phyloP scores from a whole-genome alignment of 257 asterid genomes.

The Nicotiana paniculata region DNA sequence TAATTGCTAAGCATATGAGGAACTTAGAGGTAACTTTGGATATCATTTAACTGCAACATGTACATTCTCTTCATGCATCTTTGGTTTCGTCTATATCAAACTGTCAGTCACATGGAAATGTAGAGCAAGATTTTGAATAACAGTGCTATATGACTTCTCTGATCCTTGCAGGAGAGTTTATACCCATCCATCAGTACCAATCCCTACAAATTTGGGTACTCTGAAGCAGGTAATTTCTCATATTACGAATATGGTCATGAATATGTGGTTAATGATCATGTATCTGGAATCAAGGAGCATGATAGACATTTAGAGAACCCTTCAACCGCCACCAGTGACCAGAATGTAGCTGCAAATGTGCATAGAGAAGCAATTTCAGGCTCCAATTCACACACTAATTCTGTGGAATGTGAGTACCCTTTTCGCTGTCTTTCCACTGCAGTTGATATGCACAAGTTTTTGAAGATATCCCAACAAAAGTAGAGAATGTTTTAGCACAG shows the following conservation, averaged over 20 bases:
- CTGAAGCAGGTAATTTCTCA: conserved; percentile 59
- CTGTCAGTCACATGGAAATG: background rate
- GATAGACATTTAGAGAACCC: conserved; percentile 39
- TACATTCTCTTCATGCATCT: conserved; percentile 2
- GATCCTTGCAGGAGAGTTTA: conserved; percentile 54
- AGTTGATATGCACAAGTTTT: background rate
- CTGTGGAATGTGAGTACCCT: conserved; percentile 59
- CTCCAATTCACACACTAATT: conserved; percentile 37
- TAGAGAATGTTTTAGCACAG: too few species aligned
- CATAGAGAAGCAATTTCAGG: conserved; percentile 36
- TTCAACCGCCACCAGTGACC: conserved; percentile 30
- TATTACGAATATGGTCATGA: conserved; percentile 58
- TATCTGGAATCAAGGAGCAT: conserved; percentile 35
- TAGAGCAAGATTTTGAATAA: background rate
- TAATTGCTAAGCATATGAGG: background rate
- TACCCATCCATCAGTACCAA: conserved; percentile 54
- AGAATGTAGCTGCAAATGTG: conserved; percentile 13
- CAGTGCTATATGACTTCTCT: conserved; percentile 11
- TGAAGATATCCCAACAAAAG: background rate
- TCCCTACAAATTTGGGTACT: conserved; percentile 56
- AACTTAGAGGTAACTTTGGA: background rate
- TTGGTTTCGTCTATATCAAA: background rate
- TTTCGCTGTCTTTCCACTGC: background rate
- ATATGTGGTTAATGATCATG: conserved; percentile 41
- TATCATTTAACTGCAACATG: background rate